A percentile compares a stretch with the other conserved stretches of the same genome.
These are phyloP conservation scores for Penstemon eatonii DNA, from an alignment of 257 asterid genomes.

Conservation along the genomic window DNA sequence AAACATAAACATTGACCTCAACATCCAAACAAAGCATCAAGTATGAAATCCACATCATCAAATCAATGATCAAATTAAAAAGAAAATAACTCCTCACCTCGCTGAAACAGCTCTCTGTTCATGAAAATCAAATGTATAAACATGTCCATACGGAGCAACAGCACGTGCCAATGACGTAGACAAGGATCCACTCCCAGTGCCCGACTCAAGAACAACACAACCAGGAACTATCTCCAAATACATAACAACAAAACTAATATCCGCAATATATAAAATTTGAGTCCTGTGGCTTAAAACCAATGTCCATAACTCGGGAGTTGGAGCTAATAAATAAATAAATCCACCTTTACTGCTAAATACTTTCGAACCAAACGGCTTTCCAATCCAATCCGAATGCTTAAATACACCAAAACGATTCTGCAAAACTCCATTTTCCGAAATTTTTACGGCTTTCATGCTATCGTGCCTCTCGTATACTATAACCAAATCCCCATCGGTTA, in stretches of 20 bases:
- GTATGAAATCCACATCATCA: background rate
- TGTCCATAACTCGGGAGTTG: slow-evolving; percentile 97
- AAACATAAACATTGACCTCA: too few species aligned
- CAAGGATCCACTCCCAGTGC: slow-evolving; percentile 97
- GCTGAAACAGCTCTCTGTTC: slow-evolving; percentile 93
- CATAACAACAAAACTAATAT: slow-evolving; percentile 85
- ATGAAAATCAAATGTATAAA: slow-evolving; percentile 92
- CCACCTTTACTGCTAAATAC: slow-evolving; percentile 78
- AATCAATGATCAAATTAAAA: background rate
- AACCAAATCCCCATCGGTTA: slow-evolving; percentile 73
- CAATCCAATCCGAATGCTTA: slow-evolving; percentile 90
- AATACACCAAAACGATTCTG: slow-evolving; percentile 89
- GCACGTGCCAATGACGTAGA: slow-evolving; percentile 89
- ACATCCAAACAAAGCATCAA: background rate
- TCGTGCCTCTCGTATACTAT: slow-evolving; percentile 81
- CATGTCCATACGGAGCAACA: slow-evolving; percentile 79
- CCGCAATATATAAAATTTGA: slow-evolving; percentile 91
- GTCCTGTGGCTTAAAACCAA: slow-evolving; percentile 95
- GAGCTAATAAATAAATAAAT: slow-evolving; percentile 79
- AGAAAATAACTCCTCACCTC: slow-evolving; percentile 48
- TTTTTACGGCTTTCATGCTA: slow-evolving; percentile 76
- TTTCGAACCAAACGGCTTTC: slow-evolving; percentile 87
- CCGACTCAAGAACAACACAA: slow-evolving; percentile 89
- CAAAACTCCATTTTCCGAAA: slow-evolving; percentile 54
- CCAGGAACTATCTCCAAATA: slow-evolving; percentile 91